Percentiles rank a stretch among this genome's conserved stretches.
These are phyloP conservation scores for Eurotiales sp. DNA, from an alignment of 2,329 filamentous ascomycete species.

Conservation along the genomic window DNA sequence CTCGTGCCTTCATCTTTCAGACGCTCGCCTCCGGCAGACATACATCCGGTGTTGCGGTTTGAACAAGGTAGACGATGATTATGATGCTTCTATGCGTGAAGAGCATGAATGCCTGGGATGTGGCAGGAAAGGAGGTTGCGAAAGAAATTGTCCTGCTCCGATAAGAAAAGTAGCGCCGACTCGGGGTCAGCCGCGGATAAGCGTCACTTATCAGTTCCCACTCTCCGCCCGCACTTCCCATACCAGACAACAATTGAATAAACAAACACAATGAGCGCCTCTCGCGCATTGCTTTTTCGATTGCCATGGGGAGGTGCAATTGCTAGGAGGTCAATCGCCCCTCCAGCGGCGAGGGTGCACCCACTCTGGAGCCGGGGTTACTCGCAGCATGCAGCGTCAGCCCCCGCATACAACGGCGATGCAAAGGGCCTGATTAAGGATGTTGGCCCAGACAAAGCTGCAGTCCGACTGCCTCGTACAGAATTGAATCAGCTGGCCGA, in stretches of 20 bases:
- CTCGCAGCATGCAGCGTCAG: background rate
- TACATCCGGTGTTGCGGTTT: slow-evolving; percentile 54
- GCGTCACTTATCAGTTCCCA: background rate
- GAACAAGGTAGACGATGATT: too few relatives aligned
- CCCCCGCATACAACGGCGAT: background rate
- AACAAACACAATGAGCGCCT: slow-evolving; percentile 5
- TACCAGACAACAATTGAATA: background rate
- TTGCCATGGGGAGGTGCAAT: background rate
- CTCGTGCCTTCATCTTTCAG: slow-evolving; percentile 70
- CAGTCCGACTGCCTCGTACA: background rate
- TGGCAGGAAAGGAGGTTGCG: too few relatives aligned
- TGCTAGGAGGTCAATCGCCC: background rate
- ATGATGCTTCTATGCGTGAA: too few relatives aligned
- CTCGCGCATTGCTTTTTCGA: slow-evolving; percentile 14
- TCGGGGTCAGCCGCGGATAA: background rate
- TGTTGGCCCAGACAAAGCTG: background rate
- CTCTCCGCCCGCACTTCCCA: background rate
- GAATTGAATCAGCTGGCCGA: background rate
- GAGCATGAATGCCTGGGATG: too few relatives aligned
- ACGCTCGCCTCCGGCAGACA: slow-evolving; percentile 60
- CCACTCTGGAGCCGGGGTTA: background rate
- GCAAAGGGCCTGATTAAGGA: slow-evolving; percentile 1
- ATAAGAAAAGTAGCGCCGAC: too few relatives aligned
- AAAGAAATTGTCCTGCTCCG: too few relatives aligned
- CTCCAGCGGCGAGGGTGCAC: background rate